These are phyloP conservation scores for Lepraria neglecta DNA, from an alignment of 495 filamentous ascomycete genomes.

Conservation along the genomic window DNA sequence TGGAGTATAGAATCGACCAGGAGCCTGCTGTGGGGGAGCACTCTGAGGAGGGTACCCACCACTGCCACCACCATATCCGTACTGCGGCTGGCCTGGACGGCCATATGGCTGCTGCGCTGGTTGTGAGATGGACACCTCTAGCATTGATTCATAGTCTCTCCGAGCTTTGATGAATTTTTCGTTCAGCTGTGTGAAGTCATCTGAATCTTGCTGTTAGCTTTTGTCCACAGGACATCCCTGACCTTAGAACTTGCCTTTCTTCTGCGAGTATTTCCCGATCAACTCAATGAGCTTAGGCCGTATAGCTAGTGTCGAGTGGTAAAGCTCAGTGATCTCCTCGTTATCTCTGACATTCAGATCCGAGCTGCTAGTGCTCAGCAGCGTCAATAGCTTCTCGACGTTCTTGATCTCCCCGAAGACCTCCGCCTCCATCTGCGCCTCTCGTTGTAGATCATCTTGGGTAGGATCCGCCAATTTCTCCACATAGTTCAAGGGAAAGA, in stretches of 20 bases:
- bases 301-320: conserved; percentile 89
- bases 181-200: conserved; percentile 96
- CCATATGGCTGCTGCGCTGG: conserved; percentile 65
- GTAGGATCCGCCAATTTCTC: conserved; percentile 95
- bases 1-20: conserved; percentile 66
- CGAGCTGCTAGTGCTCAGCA: conserved; percentile 89
- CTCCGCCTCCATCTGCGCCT: conserved; percentile 95
- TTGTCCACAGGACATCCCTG: neutral
- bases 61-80: conserved; percentile 54
- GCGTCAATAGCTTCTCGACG: conserved; percentile 89
- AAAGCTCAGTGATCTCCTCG: conserved; percentile 87
- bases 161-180: conserved; percentile 99
- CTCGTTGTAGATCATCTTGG: conserved; percentile 85
- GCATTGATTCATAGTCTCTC: conserved; percentile 88
- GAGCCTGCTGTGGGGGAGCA: conserved; percentile 42
- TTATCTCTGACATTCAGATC: conserved; percentile 82
- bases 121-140: conserved; percentile 93
- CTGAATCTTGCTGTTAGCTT: conserved; percentile 39
- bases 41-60: conserved; percentile 38
- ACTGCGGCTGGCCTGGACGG: conserved; percentile 54
- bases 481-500: conserved; percentile 97
- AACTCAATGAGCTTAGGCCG: conserved; percentile 95
- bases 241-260: conserved; percentile 63
- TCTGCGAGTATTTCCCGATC: conserved; percentile 98
- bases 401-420: conserved; percentile 99